Percentiles rank a stretch among this genome's conserved stretches.
Evolutionary conservation across 2,329 filamentous ascomycete genomes (phyloP).

Genomic region (Penicillium corylophilum): DNA sequence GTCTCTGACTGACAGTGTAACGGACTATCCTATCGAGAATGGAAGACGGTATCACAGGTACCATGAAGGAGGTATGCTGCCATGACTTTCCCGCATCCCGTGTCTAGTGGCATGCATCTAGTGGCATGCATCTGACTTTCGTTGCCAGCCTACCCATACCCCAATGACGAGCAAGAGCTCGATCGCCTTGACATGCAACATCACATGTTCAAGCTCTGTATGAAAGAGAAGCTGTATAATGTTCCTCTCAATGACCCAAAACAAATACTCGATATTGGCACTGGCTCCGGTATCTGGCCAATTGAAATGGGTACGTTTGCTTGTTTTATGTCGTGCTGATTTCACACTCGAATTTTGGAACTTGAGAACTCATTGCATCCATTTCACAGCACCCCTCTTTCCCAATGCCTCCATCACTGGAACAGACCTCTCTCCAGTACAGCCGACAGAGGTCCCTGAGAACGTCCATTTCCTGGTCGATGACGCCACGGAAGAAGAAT

Average conservation of each 20-base stretch:
- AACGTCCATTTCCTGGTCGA: slow-evolving; percentile 76
- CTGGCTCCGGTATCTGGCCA: slow-evolving; percentile 66
- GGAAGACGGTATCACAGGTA: slow-evolving; percentile 47
- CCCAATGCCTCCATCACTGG: slow-evolving; percentile 60
- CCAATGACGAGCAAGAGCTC: slow-evolving; percentile 56
- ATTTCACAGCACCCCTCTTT: slow-evolving; percentile 44
- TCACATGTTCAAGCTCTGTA: slow-evolving; percentile 52
- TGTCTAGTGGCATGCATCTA: too few species aligned
- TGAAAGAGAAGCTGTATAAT: slow-evolving; percentile 47
- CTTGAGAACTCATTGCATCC: slow-evolving; percentile 9
- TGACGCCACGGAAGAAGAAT: slow-evolving; percentile 62
- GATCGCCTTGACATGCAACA: slow-evolving; percentile 58
- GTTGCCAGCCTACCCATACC: slow-evolving; percentile 42
- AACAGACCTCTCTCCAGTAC: slow-evolving; percentile 67
- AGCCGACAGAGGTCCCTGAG: slow-evolving; percentile 64
- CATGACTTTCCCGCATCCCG: neutral
- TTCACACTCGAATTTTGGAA: neutral
- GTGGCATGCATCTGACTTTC: slow-evolving; percentile 20
- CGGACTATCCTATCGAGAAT: slow-evolving; percentile 44
- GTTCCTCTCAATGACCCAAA: slow-evolving; percentile 48
- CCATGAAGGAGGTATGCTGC: slow-evolving; percentile 43
- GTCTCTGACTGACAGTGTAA: slow-evolving; percentile 45
- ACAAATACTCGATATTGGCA: slow-evolving; percentile 58
- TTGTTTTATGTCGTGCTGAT: neutral
- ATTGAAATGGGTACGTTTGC: slow-evolving; percentile 59